A percentile compares a stretch with the other conserved stretches of the same genome.
These are phyloP conservation scores for Desmodesmus armatus DNA, from an alignment of 139 green algal genomes.

Conservation along the genomic window DNA sequence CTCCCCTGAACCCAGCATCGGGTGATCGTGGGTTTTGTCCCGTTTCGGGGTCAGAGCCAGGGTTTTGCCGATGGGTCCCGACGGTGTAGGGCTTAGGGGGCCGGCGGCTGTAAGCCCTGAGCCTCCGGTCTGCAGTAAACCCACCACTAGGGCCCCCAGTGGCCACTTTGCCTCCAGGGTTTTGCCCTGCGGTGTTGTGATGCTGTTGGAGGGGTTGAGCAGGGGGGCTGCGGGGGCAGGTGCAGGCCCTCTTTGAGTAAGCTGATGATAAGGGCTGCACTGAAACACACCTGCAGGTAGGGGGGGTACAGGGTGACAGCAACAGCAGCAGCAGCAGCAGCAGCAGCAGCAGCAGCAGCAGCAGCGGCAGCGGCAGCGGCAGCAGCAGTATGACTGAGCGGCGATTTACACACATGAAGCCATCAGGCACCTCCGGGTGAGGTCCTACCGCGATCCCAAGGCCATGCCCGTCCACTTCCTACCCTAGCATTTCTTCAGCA, in stretches of 20 bases:
- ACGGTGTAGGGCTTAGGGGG: too few relatives aligned
- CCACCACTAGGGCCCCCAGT: neutral
- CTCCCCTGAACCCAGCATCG: too few relatives aligned
- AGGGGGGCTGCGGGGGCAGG: neutral
- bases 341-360: neutral
- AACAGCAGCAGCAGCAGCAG: conserved; percentile 23
- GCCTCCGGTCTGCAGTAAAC: neutral
- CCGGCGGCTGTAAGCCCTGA: too few relatives aligned
- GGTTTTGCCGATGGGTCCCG: too few relatives aligned
- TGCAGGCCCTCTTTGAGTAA: conserved; percentile 10
- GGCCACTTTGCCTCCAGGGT: conserved; percentile 16
- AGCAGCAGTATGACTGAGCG: too few relatives aligned
- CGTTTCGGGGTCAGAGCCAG: too few relatives aligned
- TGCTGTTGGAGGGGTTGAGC: conserved; percentile 14
- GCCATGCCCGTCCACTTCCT: neutral
- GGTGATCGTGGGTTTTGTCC: too few relatives aligned
- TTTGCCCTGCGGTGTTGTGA: conserved; percentile 6
- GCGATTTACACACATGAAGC: too few relatives aligned
- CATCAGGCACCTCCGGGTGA: neutral
- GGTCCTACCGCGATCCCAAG: neutral
- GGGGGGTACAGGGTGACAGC: too few relatives aligned
- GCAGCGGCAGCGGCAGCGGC: neutral
- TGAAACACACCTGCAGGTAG: conserved; percentile 36
- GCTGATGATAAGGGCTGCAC: conserved; percentile 2
- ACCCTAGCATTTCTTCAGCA: neutral